phyloP scores from a whole-genome alignment of 805 yeast species.

The Yarrowia sp. region DNA sequence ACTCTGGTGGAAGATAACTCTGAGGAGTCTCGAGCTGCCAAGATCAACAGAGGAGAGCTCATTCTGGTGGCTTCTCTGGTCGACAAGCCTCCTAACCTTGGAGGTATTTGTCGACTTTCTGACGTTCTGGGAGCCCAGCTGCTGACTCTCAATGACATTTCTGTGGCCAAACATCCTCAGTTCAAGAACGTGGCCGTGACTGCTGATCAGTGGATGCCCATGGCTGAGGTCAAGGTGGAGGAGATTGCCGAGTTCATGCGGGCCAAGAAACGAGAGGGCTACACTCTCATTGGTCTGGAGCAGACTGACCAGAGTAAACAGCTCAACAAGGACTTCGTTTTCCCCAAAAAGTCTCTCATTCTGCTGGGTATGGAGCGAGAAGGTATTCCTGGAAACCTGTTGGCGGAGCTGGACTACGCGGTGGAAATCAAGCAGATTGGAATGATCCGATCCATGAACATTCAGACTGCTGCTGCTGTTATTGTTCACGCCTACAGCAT shows the following conservation, averaged over 20 bases:
- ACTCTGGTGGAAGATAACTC: constrained; percentile 48
- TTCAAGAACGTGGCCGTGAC: constrained; percentile 89
- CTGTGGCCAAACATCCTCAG: constrained; percentile 59
- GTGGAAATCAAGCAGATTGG: constrained; percentile 91
- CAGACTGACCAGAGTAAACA: constrained; percentile 88
- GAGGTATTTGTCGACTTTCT: constrained; percentile 89
- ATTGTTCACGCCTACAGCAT: constrained; percentile 84
- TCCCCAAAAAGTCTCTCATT: constrained; percentile 76
- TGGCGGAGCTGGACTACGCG: constrained; percentile 80
- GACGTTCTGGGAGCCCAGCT: constrained; percentile 89
- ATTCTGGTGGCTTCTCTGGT: constrained; percentile 89
- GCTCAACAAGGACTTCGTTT: constrained; percentile 57
- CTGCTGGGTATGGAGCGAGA: constrained; percentile 83
- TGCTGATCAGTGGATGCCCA: constrained; percentile 95
- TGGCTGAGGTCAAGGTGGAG: constrained; percentile 64
- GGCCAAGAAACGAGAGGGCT: constrained; percentile 66
- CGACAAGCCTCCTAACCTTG: constrained; percentile 88
- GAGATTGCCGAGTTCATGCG: constrained; percentile 56
- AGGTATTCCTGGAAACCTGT: constrained; percentile 83
- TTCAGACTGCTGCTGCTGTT: constrained; percentile 94
- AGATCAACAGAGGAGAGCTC: constrained; percentile 67
- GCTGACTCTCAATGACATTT: constrained; percentile 69
- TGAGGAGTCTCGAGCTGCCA: constrained; percentile 42
- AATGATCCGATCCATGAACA: constrained; percentile 90
- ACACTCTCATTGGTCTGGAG: constrained; percentile 83